Evolutionary conservation across 768 basidiomycete species (phyloP), one percentile per base, ranked within the genome.

Genomic region (Boletus edulis): DNA sequence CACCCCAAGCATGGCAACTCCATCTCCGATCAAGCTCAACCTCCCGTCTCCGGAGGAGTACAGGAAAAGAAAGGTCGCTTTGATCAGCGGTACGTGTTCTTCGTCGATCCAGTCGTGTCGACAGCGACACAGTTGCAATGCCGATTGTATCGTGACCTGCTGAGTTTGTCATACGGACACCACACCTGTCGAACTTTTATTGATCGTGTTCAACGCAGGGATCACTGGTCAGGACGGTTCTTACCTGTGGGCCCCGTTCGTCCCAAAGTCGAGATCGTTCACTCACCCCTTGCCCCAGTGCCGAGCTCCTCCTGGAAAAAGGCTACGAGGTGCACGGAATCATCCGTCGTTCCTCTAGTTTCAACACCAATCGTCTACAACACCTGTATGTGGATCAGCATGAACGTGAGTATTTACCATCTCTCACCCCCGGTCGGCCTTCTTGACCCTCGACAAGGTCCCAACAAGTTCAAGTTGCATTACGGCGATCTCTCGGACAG

Each of bases 171-270:
- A 22, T 22, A 22, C 22, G 22, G 43, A 14, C 47, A 34, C 32
- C 11, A 38, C 3, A 4, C 38, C 34, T 35, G 15, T 39, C 49
- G 53, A 35, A 1, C 17, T 22, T 37, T 24, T 13, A 37, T 48
- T 67, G 60, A 67, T 45, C 15, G 32, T 14, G 43, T 56, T 38
- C 42, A 52, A 54, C 29, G 37, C 66, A 95, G 94, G 94, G 70
- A 91, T 97, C 72, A 95, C 94, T 57, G 94, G 94, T 37, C 94
- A 97, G 72, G 94, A 98, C 71, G 94, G 94, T 27, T 96, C 94
- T 3, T 98, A 98, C 72, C 76, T 98, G 85, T 93, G 73, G 70
- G 91, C 74, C 59, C 20, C 18, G 32, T n/a, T 31, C 3, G 8
- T 11, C 15, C 42, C 0, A 13, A 34, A 2, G 10, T 18, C 62